Base-by-base conservation (phyloP, 129 eudicot genomes). In the Arctium lappa region DNA sequence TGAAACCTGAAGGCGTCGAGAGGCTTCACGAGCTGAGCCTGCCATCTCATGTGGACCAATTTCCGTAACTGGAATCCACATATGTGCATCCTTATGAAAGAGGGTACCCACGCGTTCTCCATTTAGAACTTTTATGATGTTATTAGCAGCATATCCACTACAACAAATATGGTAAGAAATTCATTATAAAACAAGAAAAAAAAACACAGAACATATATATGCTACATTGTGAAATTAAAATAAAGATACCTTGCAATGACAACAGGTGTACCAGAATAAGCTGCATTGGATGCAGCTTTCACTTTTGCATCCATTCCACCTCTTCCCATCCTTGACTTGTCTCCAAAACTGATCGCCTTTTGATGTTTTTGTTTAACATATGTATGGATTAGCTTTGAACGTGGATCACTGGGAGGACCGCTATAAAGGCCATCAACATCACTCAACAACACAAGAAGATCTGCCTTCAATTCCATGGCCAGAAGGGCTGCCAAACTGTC, bases 281-380 rank as follows among this genome's bases (percentile, higher is more conserved):
- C 97, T 18, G 98, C 97, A 73, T 87, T 83, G 29, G 79, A 77
- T 36, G 98, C 97, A 81, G 97, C 97, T 82, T 92, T 95, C 32
- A 95, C 98, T 90, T 95, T 95, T 40, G 98, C 98, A 83, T 85
- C 84, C 98, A 95, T 95, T 16, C 98, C 98, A 48, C 98, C 98
- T 88, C 97, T 83, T 65, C 98, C 98, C 88, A 92, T 89, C 82
- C 98, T 88, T 7, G 98, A 95, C 86, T 95, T 95, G 16, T 95
- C 98, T 32, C 97, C 98, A 86, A 91, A 95, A n/a, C 94, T 86
- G 71, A 95, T 89, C 3, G 75, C 83, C 66, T 90, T 88, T 79
- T 92, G 86, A 86, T 92, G 97, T 72, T 83, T 89, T 86, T 95
- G 92, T 80, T 88, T 95, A 29, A 91, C 66, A 69, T 95, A 95